Conservation (phyloP, 352 stramenopile genomes). For the Globisporangium takayamanum region DNA sequence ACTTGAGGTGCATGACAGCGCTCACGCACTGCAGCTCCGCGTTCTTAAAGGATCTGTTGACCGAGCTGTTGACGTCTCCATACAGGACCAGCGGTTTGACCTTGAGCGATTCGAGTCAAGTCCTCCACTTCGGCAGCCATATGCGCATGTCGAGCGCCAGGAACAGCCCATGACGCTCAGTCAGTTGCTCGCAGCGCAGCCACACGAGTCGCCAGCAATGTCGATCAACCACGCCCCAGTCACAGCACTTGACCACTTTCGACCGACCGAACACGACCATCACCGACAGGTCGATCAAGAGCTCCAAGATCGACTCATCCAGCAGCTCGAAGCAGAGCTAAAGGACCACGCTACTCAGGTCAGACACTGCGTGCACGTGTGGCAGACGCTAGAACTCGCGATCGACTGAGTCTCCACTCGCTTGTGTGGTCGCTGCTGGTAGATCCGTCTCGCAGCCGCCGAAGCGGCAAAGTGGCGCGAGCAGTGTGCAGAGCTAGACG, state of each 20-base stretch:
- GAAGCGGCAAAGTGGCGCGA: slow-evolving; percentile 19
- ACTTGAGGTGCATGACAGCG: not conserved
- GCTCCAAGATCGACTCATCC: not conserved
- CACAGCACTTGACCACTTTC: not conserved
- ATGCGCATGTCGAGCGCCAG: not conserved
- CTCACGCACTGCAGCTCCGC: not conserved
- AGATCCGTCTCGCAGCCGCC: slow-evolving; percentile 9
- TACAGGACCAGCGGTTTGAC: not conserved
- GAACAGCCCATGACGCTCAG: slow-evolving; percentile 9
- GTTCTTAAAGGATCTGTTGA: not conserved
- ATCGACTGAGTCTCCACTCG: not conserved
- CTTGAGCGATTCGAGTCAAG: not conserved
- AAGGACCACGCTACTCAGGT: slow-evolving; percentile 7
- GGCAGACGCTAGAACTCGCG: not conserved
- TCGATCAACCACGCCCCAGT: not conserved
- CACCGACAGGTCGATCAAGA: not conserved
- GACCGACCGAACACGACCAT: not conserved
- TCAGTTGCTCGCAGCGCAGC: slow-evolving; percentile 4
- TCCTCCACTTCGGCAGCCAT: not conserved
- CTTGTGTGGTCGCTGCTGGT: not conserved
- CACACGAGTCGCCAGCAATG: not conserved
- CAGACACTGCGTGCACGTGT: not conserved
- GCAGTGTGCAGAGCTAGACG: slow-evolving; percentile 14
- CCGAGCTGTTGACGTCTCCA: not conserved
- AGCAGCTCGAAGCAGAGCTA: slow-evolving; percentile 11